Base-by-base conservation (phyloP, 495 filamentous ascomycete species). In the Darksidea phi region DNA sequence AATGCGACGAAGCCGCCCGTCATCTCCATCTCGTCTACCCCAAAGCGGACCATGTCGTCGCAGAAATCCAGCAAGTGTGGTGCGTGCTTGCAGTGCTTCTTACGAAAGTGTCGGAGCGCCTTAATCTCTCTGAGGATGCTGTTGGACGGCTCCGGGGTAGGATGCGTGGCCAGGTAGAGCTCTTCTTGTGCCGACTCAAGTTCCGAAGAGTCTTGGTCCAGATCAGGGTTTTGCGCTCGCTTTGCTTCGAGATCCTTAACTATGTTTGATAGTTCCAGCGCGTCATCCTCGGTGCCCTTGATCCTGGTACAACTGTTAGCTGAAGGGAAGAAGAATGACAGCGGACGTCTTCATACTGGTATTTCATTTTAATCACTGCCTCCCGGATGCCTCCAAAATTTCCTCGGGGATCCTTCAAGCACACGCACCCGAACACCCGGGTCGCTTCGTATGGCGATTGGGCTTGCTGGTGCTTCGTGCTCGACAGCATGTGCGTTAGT, bases 311-410 rank as follows among this genome's bases (percentile, higher is more conserved):
- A n/a, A n/a, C n/a, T 37, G 36, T 37, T 15, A 12, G 36, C n/a
- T 53, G 17, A 37, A 18, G 8, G 20, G 8, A 7, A 47, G 8
- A 17, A 47, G 8, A 10, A 7, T 47, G 8, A 7, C 6, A 6
- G 43, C 13, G 8, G 7, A 23, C 17, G 8, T 17, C 13, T n/a
- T n/a, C 43, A n/a, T 47, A 45, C 36, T 28, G 54, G 26, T 47
- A 57, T 24, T 15, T 57, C 6, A 47, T 25, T 17, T 53, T 53
- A 11, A 53, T 32, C 2, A 53, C 49, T 34, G 49, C 49, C 24
- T 8, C 46, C 15, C 2, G 8, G 32, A 3, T 17, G 11, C 11
- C 24, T 2, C 13, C 24, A 23, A 34, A 23, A 12, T 13, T 25
- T 11, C 18, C 15, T 12, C 15, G 15, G 12, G 48, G 49, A 23